A percentile compares a stretch with the other conserved stretches of the same genome.
These are phyloP conservation scores for Boletus pseudo-olivaceus DNA, from an alignment of 768 basidiomycete genomes.

Conservation along the genomic window DNA sequence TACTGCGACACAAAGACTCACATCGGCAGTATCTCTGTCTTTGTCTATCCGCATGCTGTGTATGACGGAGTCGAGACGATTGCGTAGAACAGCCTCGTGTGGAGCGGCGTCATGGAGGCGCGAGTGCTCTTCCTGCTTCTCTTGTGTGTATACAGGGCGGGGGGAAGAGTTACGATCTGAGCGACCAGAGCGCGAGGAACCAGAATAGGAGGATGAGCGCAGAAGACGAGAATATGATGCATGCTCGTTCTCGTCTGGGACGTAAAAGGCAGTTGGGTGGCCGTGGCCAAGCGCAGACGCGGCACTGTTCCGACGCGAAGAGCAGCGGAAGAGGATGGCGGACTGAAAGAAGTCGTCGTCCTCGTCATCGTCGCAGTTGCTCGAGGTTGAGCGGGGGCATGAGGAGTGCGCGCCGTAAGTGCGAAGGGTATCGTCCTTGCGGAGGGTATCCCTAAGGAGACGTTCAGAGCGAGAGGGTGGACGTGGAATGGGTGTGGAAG, in stretches of 20 bases:
- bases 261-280: conserved; percentile 21
- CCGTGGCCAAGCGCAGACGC: conserved; percentile 12
- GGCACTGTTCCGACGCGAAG: conserved; percentile 21
- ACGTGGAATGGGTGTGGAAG: conserved; percentile 22
- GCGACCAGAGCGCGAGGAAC: conserved; percentile 24
- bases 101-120: conserved; percentile 36
- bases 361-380: conserved; percentile 21
- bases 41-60: conserved; percentile 28
- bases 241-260: conserved; percentile 33
- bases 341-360: conserved; percentile 30
- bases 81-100: conserved; percentile 52
- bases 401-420: conserved; percentile 19
- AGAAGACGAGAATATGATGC: conserved; percentile 22
- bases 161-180: conserved; percentile 20
- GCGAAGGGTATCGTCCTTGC: conserved; percentile 44
- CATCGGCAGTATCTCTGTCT: conserved; percentile 19
- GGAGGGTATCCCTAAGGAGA: conserved; percentile 54
- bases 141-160: conserved; percentile 8
- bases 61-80: conserved; percentile 52
- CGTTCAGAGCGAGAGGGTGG: conserved; percentile 52
- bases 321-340: conserved; percentile 24
- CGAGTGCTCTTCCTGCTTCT: conserved; percentile 20
- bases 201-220: conserved; percentile 27
- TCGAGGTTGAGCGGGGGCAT: conserved; percentile 26
- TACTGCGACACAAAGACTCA: conserved; percentile 13